Percentiles rank a stretch among this genome's conserved stretches.
Evolutionary conservation across 2,329 filamentous ascomycete species (phyloP).

Genomic region (Claviceps pazoutovae): DNA sequence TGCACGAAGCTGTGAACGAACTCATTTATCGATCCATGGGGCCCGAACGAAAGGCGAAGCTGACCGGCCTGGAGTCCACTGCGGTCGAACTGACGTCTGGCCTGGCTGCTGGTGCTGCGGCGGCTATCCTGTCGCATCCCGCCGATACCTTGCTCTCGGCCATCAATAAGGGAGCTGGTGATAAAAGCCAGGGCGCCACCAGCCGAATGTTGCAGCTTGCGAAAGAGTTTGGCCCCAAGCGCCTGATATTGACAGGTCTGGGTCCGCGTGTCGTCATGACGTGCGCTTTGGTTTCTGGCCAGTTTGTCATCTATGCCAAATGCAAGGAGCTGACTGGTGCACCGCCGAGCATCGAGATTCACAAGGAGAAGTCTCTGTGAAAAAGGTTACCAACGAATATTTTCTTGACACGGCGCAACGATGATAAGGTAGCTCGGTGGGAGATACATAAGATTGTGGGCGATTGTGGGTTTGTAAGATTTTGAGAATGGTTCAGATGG

Average conservation of each 20-base stretch:
- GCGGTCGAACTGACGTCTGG: slow-evolving; percentile 75
- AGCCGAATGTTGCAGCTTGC: slow-evolving; percentile 38
- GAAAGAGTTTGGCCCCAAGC: slow-evolving; percentile 34
- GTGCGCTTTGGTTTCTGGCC: slow-evolving; percentile 35
- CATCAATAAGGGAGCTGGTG: slow-evolving; percentile 41
- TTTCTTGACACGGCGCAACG: background rate
- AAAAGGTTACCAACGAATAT: background rate
- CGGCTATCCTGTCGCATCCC: slow-evolving; percentile 77
- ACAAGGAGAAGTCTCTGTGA: slow-evolving; percentile 28
- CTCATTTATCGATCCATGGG: slow-evolving; percentile 57
- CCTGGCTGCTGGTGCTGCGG: slow-evolving; percentile 76
- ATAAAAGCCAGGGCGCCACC: slow-evolving; percentile 32
- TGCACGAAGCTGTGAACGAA: slow-evolving; percentile 80
- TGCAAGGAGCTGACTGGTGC: slow-evolving; percentile 39
- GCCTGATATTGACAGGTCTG: slow-evolving; percentile 32
- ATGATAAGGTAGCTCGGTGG: background rate
- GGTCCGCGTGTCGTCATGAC: slow-evolving; percentile 40
- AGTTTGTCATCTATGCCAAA: slow-evolving; percentile 42
- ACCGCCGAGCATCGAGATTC: slow-evolving; percentile 37
- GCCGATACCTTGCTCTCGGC: slow-evolving; percentile 52
- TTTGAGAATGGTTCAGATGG: too few relatives aligned
- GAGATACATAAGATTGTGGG: background rate
- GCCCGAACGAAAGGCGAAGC: slow-evolving; percentile 47
- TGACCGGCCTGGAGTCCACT: slow-evolving; percentile 61
- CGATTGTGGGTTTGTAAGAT: too few relatives aligned